These are phyloP conservation scores for Yarrowia hollandica DNA, from an alignment of 805 yeast species.

Conservation along the genomic window DNA sequence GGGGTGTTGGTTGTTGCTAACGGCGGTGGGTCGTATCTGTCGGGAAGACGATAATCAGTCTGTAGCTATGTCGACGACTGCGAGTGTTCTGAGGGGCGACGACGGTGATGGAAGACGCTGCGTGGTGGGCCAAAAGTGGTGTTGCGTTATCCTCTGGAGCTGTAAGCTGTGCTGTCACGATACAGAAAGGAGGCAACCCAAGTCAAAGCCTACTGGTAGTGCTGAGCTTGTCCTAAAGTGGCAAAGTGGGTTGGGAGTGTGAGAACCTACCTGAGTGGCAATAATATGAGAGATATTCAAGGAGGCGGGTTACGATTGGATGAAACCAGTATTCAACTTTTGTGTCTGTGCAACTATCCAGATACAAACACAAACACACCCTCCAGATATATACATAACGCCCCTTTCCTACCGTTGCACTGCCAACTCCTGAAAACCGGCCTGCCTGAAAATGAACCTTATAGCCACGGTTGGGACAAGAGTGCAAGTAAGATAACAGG, in stretches of 20 bases:
- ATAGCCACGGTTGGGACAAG: neutral
- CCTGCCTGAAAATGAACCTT: neutral
- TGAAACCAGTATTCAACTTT: neutral
- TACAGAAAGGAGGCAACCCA: conserved; percentile 28
- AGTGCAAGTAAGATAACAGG: no score
- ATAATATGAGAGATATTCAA: neutral
- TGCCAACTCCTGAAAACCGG: neutral
- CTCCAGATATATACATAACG: no score
- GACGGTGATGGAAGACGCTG: no score
- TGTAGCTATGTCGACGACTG: no score
- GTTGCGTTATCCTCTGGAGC: conserved; percentile 5
- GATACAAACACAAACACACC: no score
- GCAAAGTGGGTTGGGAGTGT: conserved; percentile 20
- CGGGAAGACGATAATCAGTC: no score
- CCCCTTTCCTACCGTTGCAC: neutral
- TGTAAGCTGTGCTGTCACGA: conserved; percentile 28
- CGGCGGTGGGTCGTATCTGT: no score
- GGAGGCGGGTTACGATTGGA: neutral
- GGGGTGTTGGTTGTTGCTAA: neutral
- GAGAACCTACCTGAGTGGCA: neutral
- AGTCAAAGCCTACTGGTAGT: conserved; percentile 12
- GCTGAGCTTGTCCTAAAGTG: conserved; percentile 29
- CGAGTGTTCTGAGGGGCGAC: no score
- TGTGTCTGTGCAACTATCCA: neutral
- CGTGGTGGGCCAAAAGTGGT: neutral